Percentiles rank a stretch among this genome's conserved stretches.
phyloP scores from a whole-genome alignment of 2,329 filamentous ascomycete species.

The Paradendryphiella salina region DNA sequence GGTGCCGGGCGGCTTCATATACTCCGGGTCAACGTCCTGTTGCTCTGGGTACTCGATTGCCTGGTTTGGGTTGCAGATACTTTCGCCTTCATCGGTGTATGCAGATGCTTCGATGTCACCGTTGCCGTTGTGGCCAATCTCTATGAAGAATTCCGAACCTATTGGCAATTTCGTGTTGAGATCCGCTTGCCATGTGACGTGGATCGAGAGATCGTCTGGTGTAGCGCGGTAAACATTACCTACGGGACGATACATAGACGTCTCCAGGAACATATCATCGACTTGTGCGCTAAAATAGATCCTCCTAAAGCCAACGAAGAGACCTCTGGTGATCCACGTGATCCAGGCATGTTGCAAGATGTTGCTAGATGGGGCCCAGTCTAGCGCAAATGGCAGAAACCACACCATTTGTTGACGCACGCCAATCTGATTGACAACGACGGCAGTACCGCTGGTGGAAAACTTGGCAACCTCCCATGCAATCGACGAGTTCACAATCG shows the following conservation, averaged over 20 bases:
- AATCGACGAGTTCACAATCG: constrained; percentile 57
- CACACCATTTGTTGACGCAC: constrained; percentile 65
- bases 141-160: constrained; percentile 44
- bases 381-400: constrained; percentile 59
- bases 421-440: constrained; percentile 62
- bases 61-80: constrained; percentile 34
- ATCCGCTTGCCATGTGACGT: constrained; percentile 37
- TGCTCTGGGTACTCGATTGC: constrained; percentile 49
- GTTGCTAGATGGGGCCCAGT: constrained; percentile 59
- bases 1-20: constrained; percentile 49
- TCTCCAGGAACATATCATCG: constrained; percentile 64
- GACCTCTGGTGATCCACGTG: constrained; percentile 63
- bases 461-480: constrained; percentile 57
- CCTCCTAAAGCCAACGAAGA: constrained; percentile 61
- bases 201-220: constrained; percentile 35
- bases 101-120: constrained; percentile 44
- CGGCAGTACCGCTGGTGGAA: constrained; percentile 56
- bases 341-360: constrained; percentile 66
- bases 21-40: constrained; percentile 50
- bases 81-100: constrained; percentile 28
- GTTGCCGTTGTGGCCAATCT: constrained; percentile 47
- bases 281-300: constrained; percentile 61
- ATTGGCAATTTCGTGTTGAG: constrained; percentile 40
- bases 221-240: constrained; percentile 55
- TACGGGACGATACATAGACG: constrained; percentile 49